Percentiles rank a stretch among this genome's conserved stretches.
Conservation (phyloP, 2,329 filamentous ascomycete species). For the Ophidiomyces ophidiicola region DNA sequence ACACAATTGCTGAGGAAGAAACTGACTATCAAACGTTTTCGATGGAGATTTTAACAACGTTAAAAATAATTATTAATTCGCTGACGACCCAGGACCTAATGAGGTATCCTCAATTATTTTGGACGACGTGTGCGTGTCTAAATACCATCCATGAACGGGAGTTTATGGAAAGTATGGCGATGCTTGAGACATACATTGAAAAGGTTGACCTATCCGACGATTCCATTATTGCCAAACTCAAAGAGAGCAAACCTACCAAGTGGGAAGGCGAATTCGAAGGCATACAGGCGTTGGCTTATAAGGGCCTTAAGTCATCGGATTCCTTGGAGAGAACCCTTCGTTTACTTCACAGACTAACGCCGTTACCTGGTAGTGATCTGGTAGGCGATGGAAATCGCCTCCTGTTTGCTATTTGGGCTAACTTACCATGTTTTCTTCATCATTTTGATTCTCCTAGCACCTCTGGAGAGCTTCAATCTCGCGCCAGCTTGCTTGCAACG, state of each 20-base stretch:
- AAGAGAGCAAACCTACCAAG: conserved; percentile 65
- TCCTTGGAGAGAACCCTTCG: conserved; percentile 68
- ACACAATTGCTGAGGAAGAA: conserved; percentile 92
- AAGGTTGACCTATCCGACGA: conserved; percentile 70
- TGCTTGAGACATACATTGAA: conserved; percentile 74
- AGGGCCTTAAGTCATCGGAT: conserved; percentile 74
- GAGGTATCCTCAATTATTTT: conserved; percentile 90
- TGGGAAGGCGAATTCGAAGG: conserved; percentile 90
- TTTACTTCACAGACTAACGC: conserved; percentile 65
- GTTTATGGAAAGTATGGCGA: conserved; percentile 79
- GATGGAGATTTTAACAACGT: conserved; percentile 90
- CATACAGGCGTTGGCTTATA: conserved; percentile 73
- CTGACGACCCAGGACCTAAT: conserved; percentile 67
- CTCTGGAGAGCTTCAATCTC: conserved; percentile 46
- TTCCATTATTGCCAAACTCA: conserved; percentile 55
- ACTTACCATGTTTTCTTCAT: conserved; percentile 72
- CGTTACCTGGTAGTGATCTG: conserved; percentile 64
- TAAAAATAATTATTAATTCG: conserved; percentile 82
- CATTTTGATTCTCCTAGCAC: conserved; percentile 53
- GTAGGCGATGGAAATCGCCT: conserved; percentile 73
- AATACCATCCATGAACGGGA: conserved; percentile 95
- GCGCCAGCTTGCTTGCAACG: conserved; percentile 56
- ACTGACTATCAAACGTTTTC: conserved; percentile 92
- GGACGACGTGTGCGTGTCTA: conserved; percentile 91
- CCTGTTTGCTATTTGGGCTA: conserved; percentile 79